Percentiles rank a stretch among this genome's conserved stretches.
Conservation (phyloP, 495 filamentous ascomycete species). For the Talaromyces trachyspermus region DNA sequence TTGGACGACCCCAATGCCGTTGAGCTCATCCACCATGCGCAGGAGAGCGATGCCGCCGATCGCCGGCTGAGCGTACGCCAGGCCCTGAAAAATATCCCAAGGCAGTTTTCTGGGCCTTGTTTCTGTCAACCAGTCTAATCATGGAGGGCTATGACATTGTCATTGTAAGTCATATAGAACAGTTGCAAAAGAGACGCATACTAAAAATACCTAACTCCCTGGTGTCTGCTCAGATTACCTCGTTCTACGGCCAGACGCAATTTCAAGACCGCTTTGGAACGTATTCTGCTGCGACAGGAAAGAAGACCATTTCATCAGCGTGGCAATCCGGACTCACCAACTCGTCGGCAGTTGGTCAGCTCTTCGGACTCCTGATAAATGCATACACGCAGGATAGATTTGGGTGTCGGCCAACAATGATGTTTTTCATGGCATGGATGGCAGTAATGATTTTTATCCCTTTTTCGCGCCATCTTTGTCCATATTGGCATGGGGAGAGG, state of each 20-base stretch:
- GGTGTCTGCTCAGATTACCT: conserved; percentile 20
- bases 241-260: conserved; percentile 22
- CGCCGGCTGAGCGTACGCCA: conserved; percentile 7
- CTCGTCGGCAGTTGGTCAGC: conserved; percentile 46
- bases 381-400: conserved; percentile 55
- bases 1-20: conserved; percentile 14
- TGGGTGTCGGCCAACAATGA: conserved; percentile 56
- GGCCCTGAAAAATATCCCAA: conserved; percentile 19
- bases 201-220: no score
- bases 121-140: conserved; percentile 32
- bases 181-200: no score
- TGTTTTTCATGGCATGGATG: conserved; percentile 49
- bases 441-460: conserved; percentile 16
- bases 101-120: conserved; percentile 36
- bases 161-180: conserved; percentile 21
- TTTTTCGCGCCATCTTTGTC: conserved; percentile 25
- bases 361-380: conserved; percentile 57
- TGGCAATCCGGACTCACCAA: conserved; percentile 65
- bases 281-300: conserved; percentile 13
- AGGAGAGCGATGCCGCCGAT: conserved; percentile 14
- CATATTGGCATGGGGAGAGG: conserved; percentile 13
- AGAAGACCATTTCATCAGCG: conserved; percentile 27
- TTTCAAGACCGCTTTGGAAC: conserved; percentile 28
- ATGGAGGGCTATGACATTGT: conserved; percentile 41
- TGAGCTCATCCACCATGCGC: conserved; percentile 17